These are phyloP conservation scores for Fusarium sp. DNA, from an alignment of 2,329 filamentous ascomycete species.

Conservation along the genomic window DNA sequence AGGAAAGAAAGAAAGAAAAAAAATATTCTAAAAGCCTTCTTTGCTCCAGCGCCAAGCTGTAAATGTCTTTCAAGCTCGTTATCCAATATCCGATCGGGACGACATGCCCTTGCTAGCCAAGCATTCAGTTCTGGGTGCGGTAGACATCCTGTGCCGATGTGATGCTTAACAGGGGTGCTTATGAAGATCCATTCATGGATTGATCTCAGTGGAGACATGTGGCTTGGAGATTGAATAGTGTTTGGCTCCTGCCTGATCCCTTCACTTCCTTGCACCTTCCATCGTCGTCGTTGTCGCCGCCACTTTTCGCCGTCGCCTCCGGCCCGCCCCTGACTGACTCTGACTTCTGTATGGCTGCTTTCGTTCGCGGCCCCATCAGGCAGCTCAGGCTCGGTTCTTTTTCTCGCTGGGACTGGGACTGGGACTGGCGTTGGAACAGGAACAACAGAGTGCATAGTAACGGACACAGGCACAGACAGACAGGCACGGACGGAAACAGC, in stretches of 20 bases:
- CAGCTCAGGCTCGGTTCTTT: slow-evolving; percentile 17
- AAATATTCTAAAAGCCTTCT: slow-evolving; percentile 23
- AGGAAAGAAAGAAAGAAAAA: neutral
- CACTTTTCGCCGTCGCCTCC: slow-evolving; percentile 25
- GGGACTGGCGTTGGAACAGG: neutral
- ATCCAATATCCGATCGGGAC: neutral
- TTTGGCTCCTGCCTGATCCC: slow-evolving; percentile 17
- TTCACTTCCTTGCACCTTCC: slow-evolving; percentile 22
- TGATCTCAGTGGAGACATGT: slow-evolving; percentile 15
- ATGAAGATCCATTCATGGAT: slow-evolving; percentile 35
- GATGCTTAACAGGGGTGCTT: slow-evolving; percentile 17
- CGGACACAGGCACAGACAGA: neutral
- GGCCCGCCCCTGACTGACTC: slow-evolving; percentile 16
- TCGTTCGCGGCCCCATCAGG: slow-evolving; percentile 4
- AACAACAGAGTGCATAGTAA: neutral
- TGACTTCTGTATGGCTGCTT: slow-evolving; percentile 14
- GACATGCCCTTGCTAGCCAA: slow-evolving; percentile 18
- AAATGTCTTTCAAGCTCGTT: neutral
- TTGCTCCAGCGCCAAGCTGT: slow-evolving; percentile 25
- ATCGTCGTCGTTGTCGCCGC: slow-evolving; percentile 28
- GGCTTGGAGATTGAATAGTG: neutral
- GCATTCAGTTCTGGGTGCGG: slow-evolving; percentile 11
- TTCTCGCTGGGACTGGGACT: slow-evolving; percentile 5
- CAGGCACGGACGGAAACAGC: neutral
- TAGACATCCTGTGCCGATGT: slow-evolving; percentile 20